phyloP scores from a whole-genome alignment of 352 stramenopile genomes.

The Phytophthora palmivora region DNA sequence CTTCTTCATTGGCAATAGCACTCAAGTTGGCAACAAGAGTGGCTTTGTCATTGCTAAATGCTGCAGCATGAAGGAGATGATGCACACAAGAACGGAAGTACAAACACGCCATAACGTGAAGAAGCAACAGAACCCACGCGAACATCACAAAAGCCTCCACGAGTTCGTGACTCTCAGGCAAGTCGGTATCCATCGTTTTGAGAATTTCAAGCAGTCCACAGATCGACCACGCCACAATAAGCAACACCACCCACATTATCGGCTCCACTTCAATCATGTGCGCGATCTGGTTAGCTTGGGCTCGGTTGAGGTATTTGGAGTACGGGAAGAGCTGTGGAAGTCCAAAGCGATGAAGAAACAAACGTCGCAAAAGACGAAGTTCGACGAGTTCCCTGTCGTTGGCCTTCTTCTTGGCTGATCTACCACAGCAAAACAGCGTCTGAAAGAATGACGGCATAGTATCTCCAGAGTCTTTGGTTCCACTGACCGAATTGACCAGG shows the following conservation, averaged over 20 bases:
- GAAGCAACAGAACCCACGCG: slow-evolving; percentile 41
- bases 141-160: slow-evolving; percentile 49
- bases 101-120: slow-evolving; percentile 46
- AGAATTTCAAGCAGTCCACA: slow-evolving; percentile 39
- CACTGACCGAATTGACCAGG: slow-evolving; percentile 24
- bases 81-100: slow-evolving; percentile 43
- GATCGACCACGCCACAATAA: slow-evolving; percentile 49
- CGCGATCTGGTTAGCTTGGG: slow-evolving; percentile 76
- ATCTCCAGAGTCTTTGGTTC: slow-evolving; percentile 2
- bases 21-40: slow-evolving; percentile 29
- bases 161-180: slow-evolving; percentile 36
- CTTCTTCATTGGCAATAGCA: slow-evolving; percentile 28
- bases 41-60: slow-evolving; percentile 26
- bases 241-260: slow-evolving; percentile 60
- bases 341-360: slow-evolving; percentile 49
- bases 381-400: slow-evolving; percentile 35
- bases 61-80: slow-evolving; percentile 21
- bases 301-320: slow-evolving; percentile 74
- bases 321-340: slow-evolving; percentile 65
- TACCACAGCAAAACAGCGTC: slow-evolving; percentile 25
- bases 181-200: slow-evolving; percentile 18
- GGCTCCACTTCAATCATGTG: slow-evolving; percentile 79
- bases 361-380: slow-evolving; percentile 45
- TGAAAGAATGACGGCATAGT: slow-evolving; percentile 16
- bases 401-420: slow-evolving; percentile 16